Base-by-base conservation (phyloP, 331 rosid genomes). In the Malus hybrid region DNA sequence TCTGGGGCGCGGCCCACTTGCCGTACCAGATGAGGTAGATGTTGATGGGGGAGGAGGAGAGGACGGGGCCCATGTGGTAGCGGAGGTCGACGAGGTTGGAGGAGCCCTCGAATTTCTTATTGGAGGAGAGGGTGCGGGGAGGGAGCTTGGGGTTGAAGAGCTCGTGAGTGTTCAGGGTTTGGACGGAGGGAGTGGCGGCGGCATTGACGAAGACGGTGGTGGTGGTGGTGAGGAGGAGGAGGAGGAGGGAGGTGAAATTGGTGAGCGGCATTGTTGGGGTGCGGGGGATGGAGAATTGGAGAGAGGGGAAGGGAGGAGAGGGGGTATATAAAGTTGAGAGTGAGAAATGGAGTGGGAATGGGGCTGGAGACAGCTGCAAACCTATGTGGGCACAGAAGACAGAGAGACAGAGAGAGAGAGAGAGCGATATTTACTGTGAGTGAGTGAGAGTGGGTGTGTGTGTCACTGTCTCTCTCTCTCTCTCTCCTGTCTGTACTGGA, bases 51-150 rank as follows among this genome's bases (percentile, higher is more conserved):
- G 88, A 65, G 34, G 88, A 86, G 6, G 97, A 90, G 4, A 93
- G 85, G 1, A 93, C 96, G 0, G 98, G 98, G 6, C 98, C 97
- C 98, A 93, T 93, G 81, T 93, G 98, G 88, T 93, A 93, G 3
- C 86, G 88, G 52, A 93, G 97, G 24, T 81, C 59, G 0, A 93
- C 93, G 6, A 93, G 77, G 55, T 93, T 86, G 2, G 98, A 93
- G 5, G 96, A 88, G 2, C 98, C 98, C 73, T 93, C 98, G 79
- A 74, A 90, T 12, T 83, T 85, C 77, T 91, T 93, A 0, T 96
- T 89, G 19, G 97, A 76, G 1, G 94, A 82, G 14, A 91, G 83
- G 31, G 86, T 71, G 29, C 67, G 65, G 0, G 85, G 89, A 6
- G 97, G 97, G 36, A 91, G 83, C 63, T 83, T 83, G 0, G 98